phyloP scores from a whole-genome alignment of 768 basidiomycete genomes.

The Podaxis sp. region DNA sequence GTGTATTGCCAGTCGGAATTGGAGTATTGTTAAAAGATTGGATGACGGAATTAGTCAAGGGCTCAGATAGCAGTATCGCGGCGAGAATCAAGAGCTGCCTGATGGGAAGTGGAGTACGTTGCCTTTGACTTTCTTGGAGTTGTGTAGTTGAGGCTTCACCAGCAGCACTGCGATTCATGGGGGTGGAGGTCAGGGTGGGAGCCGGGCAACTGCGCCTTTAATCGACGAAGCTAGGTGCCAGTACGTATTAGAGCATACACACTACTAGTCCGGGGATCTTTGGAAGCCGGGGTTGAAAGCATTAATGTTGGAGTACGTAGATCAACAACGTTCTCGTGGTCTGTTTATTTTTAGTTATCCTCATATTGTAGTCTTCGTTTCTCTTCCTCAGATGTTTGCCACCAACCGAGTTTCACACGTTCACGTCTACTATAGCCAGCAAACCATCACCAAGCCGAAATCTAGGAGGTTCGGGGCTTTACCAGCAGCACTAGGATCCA shows the following conservation, averaged over 20 bases:
- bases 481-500: neutral
- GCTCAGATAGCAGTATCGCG: constrained; percentile 41
- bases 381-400: no score
- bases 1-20: constrained; percentile 29
- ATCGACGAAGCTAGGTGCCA: neutral
- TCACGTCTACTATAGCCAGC: no score
- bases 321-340: no score
- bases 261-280: neutral
- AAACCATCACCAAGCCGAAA: no score
- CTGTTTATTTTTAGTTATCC: no score
- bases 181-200: neutral
- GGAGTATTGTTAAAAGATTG: constrained; percentile 40
- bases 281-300: neutral
- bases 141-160: neutral
- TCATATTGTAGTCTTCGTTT: no score
- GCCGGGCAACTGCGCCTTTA: neutral
- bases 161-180: neutral
- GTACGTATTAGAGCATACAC: neutral
- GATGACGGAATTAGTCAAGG: constrained; percentile 41
- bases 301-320: no score
- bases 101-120: constrained; percentile 37
- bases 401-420: no score
- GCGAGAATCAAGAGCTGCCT: constrained; percentile 37
- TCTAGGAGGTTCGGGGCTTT: neutral
- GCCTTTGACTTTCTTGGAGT: neutral